phyloP scores from a whole-genome alignment of 179 eudicot species.

The Silene vulgaris region DNA sequence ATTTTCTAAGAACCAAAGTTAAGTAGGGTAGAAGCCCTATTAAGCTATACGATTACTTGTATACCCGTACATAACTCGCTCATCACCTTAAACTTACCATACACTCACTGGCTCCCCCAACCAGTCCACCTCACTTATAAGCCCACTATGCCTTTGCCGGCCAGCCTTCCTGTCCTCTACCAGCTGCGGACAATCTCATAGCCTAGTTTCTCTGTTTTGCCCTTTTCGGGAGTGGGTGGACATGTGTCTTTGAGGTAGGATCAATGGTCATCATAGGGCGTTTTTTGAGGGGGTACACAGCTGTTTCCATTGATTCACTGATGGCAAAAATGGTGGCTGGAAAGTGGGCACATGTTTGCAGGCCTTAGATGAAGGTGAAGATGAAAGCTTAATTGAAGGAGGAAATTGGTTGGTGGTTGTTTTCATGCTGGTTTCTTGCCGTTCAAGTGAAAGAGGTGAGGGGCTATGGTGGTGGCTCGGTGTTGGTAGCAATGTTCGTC shows the following conservation, averaged over 20 bases:
- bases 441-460: neutral
- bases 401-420: neutral
- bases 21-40: neutral
- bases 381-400: neutral
- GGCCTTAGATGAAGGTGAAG: neutral
- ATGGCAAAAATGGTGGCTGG: neutral
- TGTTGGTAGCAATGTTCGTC: no score
- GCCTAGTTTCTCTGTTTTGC: neutral
- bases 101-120: neutral
- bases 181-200: neutral
- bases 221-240: neutral
- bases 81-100: neutral
- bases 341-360: neutral
- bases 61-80: neutral
- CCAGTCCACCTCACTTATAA: neutral
- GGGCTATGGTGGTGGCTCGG: neutral
- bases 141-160: neutral
- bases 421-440: neutral
- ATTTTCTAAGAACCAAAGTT: neutral
- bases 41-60: neutral
- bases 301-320: neutral
- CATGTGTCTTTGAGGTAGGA: neutral
- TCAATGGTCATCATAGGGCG: neutral
- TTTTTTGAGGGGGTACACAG: neutral
- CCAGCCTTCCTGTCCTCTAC: neutral